Evolutionary conservation across 1,284 basidiomycete genomes (phyloP), one percentile per base, ranked within the genome.

Genomic region (Thelephora terrestris): DNA sequence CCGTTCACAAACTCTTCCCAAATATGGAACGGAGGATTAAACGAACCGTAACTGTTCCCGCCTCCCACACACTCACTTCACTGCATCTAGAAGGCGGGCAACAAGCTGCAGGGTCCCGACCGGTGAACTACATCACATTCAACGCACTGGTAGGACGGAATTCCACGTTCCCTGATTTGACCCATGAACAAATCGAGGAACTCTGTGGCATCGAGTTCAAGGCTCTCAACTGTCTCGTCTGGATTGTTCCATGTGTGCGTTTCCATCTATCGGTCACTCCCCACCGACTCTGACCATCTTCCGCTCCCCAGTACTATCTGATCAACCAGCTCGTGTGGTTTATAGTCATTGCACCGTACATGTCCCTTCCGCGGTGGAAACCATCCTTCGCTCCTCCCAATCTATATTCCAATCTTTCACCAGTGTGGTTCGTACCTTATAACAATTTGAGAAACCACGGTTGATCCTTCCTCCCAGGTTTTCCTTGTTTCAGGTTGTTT

Each of bases 141-240:
- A 79, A 89, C 38, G 86, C 88, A 0, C 67, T 79, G 10, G 90
- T 95, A 3, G 89, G 89, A 0, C 73, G 86, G 47, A 98, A 98
- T 63, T 95, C 91, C 20, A 71, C 76, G n/a, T 97, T 99, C 61
- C 77, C 81, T 45, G 71, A 78, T 37, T 66, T 97, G 47, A 89
- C 85, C 0, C 75, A 80, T 32, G 87, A 91, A 47, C 86, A 98
- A 59, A 71, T 91, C 56, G 88, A 95, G 53, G 92, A 97, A 64
- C 71, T 98, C 5, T 93, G 93, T 7, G 94, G 94, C 5, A 87
- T 96, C 14, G 95, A 99, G 64, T 98, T 92, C 60, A 78, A 91
- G n/a, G 91, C 87, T 1, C 67, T 96, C 48, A 84, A 83, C 51
- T 73, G 85, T 3, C 64, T 95, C 38, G 68, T 91, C 16, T 91